Percentiles rank a stretch among this genome's conserved stretches.
These are phyloP conservation scores for Ilyonectria robusta DNA, from an alignment of 2,329 filamentous ascomycete species.

Conservation along the genomic window DNA sequence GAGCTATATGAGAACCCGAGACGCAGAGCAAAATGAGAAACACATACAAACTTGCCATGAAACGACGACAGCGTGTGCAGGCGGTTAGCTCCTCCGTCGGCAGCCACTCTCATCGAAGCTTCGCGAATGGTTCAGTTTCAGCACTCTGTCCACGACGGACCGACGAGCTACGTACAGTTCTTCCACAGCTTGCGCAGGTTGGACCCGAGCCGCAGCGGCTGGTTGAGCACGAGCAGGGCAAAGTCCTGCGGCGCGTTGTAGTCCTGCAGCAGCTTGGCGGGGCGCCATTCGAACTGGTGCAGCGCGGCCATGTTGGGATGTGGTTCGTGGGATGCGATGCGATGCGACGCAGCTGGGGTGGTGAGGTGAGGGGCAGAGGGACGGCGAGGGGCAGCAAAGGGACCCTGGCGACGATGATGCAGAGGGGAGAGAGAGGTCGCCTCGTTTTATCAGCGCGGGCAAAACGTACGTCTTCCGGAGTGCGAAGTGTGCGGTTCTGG, in stretches of 20 bases:
- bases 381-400: background rate
- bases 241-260: slow-evolving; percentile 54
- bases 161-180: slow-evolving; percentile 56
- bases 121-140: slow-evolving; percentile 46
- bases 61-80: slow-evolving; percentile 67
- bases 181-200: slow-evolving; percentile 66
- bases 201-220: slow-evolving; percentile 62
- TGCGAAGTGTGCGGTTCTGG: no score
- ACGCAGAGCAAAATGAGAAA: background rate
- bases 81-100: slow-evolving; percentile 91
- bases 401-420: no score
- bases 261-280: slow-evolving; percentile 54
- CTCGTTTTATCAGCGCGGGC: no score
- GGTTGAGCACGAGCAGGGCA: slow-evolving; percentile 66
- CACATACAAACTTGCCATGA: slow-evolving; percentile 59
- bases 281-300: slow-evolving; percentile 56
- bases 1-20: background rate
- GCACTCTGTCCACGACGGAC: slow-evolving; percentile 14
- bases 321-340: no score
- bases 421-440: no score
- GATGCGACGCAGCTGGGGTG: background rate
- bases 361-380: background rate
- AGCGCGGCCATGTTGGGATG: slow-evolving; percentile 38
- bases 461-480: no score
- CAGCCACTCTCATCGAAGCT: slow-evolving; percentile 82